These are phyloP conservation scores for Paramecium bursaria DNA, from an alignment of 73 alveolate genomes.

Conservation along the genomic window DNA sequence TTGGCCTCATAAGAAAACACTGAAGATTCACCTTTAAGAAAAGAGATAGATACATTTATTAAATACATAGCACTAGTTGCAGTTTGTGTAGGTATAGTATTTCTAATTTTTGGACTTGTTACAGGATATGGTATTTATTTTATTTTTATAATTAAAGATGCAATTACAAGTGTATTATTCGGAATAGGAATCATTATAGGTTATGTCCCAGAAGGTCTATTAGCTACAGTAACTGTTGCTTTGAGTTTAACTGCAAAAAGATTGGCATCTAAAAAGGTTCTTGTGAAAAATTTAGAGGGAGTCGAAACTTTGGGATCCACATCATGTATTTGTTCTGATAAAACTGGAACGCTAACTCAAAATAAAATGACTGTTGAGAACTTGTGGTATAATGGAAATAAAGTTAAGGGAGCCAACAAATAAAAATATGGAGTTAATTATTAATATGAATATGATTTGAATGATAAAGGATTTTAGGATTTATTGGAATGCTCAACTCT, in stretches of 20 bases:
- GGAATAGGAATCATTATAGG: conserved; percentile 95
- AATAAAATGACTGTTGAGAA: conserved; percentile 74
- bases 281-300: conserved; percentile 95
- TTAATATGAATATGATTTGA: conserved; percentile 8
- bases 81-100: conserved; percentile 82
- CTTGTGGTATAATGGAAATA: conserved; percentile 74
- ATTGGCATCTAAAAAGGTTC: conserved; percentile 86
- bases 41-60: conserved; percentile 88
- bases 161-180: conserved; percentile 84
- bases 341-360: conserved; percentile 79
- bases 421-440: background rate
- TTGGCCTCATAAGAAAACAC: conserved; percentile 88
- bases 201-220: conserved; percentile 96
- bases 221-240: conserved; percentile 92
- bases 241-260: conserved; percentile 93
- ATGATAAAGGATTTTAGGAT: conserved; percentile 26
- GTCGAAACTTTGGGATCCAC: conserved; percentile 97
- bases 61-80: conserved; percentile 92
- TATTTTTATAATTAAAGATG: conserved; percentile 47
- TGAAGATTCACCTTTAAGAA: conserved; percentile 88
- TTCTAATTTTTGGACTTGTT: conserved; percentile 85
- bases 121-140: conserved; percentile 82
- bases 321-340: conserved; percentile 75
- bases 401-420: background rate
- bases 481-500: background rate